Percentiles rank a stretch among this genome's conserved stretches.
Evolutionary conservation across 176 grass and related monocot species (phyloP).

Genomic region (Eremochloa ophiuroides): DNA sequence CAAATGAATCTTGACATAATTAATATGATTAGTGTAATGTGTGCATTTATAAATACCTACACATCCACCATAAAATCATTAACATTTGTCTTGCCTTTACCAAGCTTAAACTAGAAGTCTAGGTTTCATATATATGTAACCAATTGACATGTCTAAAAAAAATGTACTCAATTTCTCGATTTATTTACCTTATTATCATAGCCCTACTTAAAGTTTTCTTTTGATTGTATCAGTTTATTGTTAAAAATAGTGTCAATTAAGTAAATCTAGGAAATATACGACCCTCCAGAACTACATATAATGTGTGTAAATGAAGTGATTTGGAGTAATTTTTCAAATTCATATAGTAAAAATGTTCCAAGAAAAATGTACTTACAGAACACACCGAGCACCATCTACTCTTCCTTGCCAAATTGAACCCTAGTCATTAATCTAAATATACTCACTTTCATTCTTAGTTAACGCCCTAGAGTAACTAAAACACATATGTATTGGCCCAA

Average conservation of each 20-base stretch:
- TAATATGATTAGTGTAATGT: background rate
- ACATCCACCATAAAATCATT: background rate
- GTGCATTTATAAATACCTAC: background rate
- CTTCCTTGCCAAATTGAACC: background rate
- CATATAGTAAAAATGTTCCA: background rate
- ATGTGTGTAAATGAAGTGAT: background rate
- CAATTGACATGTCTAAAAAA: background rate
- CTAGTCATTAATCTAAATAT: background rate
- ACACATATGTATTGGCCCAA: background rate
- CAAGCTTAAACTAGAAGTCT: background rate
- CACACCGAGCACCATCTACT: background rate
- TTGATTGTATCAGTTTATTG: background rate
- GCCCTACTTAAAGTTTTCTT: background rate
- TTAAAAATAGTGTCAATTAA: background rate
- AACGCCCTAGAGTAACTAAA: no score
- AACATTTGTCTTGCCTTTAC: background rate
- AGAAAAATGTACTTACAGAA: background rate
- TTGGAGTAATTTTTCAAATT: background rate
- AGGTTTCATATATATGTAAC: background rate
- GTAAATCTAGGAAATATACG: background rate
- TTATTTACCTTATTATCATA: background rate
- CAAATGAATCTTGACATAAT: background rate
- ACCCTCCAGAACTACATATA: no score
- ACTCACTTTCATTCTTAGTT: background rate
- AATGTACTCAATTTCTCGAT: background rate